phyloP scores from a whole-genome alignment of 2,329 filamentous ascomycete genomes.

The Apiospora malaysiana region DNA sequence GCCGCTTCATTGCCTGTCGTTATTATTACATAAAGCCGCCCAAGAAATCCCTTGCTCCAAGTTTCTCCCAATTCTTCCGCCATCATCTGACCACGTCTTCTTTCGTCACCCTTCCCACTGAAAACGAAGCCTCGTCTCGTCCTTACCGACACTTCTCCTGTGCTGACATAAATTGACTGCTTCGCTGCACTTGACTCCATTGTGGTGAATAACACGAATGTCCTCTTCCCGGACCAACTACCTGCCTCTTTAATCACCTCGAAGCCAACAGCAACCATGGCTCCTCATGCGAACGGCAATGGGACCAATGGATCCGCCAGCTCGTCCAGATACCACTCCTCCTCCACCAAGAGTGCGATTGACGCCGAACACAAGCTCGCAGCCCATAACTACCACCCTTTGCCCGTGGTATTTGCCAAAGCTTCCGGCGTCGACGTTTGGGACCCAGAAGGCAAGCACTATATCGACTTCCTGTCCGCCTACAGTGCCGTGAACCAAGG shows the following conservation, averaged over 20 bases:
- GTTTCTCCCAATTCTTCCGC: slow-evolving; percentile 4
- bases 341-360: slow-evolving; percentile 82
- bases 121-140: neutral
- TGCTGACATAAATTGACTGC: neutral
- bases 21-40: slow-evolving; percentile 14
- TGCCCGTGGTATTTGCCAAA: slow-evolving; percentile 90
- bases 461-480: slow-evolving; percentile 96
- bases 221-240: slow-evolving; percentile 19
- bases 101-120: neutral
- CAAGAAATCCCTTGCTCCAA: slow-evolving; percentile 1
- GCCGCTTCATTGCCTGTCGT: slow-evolving; percentile 12
- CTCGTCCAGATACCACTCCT: slow-evolving; percentile 67
- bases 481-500: slow-evolving; percentile 99
- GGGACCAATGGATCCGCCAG: slow-evolving; percentile 40
- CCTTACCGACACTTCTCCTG: neutral
- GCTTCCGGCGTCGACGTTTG: slow-evolving; percentile 89
- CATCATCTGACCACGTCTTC: slow-evolving; percentile 21
- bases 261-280: slow-evolving; percentile 48
- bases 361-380: slow-evolving; percentile 81
- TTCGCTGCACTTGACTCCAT: slow-evolving; percentile 25
- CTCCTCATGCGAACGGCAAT: slow-evolving; percentile 61
- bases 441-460: slow-evolving; percentile 95
- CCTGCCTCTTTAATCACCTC: neutral
- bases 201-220: slow-evolving; percentile 12
- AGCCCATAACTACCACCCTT: slow-evolving; percentile 98